These are phyloP conservation scores for Botrytis fragariae DNA, from an alignment of 2,329 filamentous ascomycete genomes.

Conservation along the genomic window DNA sequence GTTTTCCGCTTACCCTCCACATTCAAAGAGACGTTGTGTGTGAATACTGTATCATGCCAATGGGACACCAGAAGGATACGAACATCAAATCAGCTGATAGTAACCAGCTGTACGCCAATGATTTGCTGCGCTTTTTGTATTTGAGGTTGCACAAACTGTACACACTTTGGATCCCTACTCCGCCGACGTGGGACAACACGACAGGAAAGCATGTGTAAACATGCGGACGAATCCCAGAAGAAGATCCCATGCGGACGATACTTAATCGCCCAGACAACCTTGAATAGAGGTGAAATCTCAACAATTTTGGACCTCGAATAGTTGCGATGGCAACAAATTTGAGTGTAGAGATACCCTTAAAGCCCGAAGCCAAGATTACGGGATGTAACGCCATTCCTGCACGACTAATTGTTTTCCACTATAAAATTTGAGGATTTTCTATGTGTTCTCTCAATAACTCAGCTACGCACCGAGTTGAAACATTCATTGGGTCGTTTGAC, in stretches of 20 bases:
- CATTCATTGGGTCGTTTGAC: neutral
- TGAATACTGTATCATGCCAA: neutral
- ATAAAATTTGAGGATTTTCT: neutral
- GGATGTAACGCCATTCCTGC: slow-evolving; percentile 1
- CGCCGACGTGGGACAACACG: neutral
- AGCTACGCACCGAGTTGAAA: neutral
- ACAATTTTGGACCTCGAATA: neutral
- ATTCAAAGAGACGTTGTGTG: neutral
- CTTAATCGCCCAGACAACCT: neutral
- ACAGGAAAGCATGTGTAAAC: neutral
- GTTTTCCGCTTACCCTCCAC: slow-evolving; percentile 1
- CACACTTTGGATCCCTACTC: neutral
- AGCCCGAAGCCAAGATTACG: neutral
- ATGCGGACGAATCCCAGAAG: slow-evolving; percentile 7
- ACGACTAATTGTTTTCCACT: neutral
- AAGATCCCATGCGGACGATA: neutral
- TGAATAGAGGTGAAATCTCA: neutral
- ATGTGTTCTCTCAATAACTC: neutral
- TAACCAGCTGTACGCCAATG: neutral
- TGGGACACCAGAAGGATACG: neutral
- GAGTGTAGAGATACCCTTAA: neutral
- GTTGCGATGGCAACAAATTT: slow-evolving; percentile 17
- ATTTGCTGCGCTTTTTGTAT: neutral
- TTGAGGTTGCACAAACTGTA: neutral
- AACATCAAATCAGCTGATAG: slow-evolving; percentile 8